phyloP scores from a whole-genome alignment of 208 protist species.

The Novymonas esmeraldas region DNA sequence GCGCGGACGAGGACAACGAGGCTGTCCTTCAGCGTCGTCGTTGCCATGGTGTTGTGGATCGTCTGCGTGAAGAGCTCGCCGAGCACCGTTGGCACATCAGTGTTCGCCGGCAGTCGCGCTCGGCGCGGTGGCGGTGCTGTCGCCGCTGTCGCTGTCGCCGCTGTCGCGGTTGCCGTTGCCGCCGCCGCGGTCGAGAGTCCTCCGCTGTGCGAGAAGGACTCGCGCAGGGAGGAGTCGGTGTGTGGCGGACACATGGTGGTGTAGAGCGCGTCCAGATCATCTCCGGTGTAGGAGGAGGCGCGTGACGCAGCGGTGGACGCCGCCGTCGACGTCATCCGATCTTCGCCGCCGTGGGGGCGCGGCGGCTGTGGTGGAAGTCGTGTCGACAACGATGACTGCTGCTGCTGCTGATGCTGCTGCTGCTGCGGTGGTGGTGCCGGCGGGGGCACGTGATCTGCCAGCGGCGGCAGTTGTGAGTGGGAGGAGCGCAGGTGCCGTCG shows the following conservation, averaged over 20 bases:
- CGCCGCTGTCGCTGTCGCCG: background rate
- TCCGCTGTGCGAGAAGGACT: background rate
- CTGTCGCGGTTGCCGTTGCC: too few relatives aligned
- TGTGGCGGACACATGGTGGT: background rate
- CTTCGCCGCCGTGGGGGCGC: background rate
- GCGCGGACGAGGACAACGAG: background rate
- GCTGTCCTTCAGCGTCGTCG: background rate
- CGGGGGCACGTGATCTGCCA: background rate
- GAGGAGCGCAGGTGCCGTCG: background rate
- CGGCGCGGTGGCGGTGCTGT: background rate
- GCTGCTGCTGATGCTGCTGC: too few relatives aligned
- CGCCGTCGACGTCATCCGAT: too few relatives aligned
- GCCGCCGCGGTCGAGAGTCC: background rate
- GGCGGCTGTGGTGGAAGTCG: background rate
- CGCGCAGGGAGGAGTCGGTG: background rate
- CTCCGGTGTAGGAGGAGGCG: background rate
- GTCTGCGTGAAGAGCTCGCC: slow-evolving; percentile 18
- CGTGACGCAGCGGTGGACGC: too few relatives aligned
- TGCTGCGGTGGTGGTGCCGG: background rate
- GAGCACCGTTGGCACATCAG: background rate
- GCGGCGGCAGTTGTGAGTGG: background rate
- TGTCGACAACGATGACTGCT: too few relatives aligned
- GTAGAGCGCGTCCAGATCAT: slow-evolving; percentile 6
- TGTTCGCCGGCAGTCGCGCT: background rate
- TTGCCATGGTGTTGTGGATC: background rate